phyloP scores from a whole-genome alignment of 164 flowering plant species.

The Umbellularia californica region DNA sequence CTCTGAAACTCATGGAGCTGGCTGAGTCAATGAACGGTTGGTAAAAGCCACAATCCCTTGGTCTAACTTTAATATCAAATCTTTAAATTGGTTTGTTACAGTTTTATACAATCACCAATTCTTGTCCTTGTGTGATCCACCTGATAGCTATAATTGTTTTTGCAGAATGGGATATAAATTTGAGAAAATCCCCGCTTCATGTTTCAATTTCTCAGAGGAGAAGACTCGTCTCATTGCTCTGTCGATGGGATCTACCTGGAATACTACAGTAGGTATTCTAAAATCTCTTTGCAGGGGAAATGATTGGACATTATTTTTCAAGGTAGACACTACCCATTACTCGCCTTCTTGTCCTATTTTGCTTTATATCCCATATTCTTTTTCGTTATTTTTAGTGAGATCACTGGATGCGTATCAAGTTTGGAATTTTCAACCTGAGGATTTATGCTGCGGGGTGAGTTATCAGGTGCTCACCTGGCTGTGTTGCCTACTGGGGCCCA shows the following conservation, averaged over 20 bases:
- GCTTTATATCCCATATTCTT: background rate
- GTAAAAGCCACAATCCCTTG: too few species aligned
- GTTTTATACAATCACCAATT: background rate
- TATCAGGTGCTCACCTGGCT: too few species aligned
- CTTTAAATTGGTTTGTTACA: background rate
- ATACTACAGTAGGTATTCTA: slow-evolving; percentile 39
- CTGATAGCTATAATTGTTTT: slow-evolving; percentile 7
- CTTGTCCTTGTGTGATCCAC: background rate
- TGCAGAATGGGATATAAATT: slow-evolving; percentile 73
- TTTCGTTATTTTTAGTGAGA: too few species aligned
- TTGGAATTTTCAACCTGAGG: too few species aligned
- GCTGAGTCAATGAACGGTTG: background rate
- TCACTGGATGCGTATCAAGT: too few species aligned
- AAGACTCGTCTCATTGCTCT: slow-evolving; percentile 40
- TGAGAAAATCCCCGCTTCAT: slow-evolving; percentile 63
- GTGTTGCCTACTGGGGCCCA: too few species aligned
- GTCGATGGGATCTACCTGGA: slow-evolving; percentile 60
- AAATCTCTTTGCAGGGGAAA: slow-evolving; percentile 69
- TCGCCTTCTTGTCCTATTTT: background rate
- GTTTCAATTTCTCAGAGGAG: slow-evolving; percentile 64
- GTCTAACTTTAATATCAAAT: background rate
- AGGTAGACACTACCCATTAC: slow-evolving; percentile 36
- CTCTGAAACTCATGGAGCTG: background rate
- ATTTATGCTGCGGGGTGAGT: too few species aligned
- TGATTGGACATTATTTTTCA: slow-evolving; percentile 63